Evolutionary conservation across 495 filamentous ascomycete genomes (phyloP).

Genomic region (Hypoxylon cercidicola): DNA sequence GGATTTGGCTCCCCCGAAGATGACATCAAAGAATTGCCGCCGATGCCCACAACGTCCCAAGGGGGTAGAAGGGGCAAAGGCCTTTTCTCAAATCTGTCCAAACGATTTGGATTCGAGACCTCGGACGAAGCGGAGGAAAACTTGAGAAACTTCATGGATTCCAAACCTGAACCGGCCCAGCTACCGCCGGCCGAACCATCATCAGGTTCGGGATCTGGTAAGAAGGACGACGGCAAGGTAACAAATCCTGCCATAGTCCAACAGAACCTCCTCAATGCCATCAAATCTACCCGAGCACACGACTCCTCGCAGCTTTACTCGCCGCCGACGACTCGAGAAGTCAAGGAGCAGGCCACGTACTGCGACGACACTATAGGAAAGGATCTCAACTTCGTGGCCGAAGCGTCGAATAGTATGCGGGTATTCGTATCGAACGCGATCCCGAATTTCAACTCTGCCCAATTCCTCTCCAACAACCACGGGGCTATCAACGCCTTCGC

Average conservation of each 20-base stretch:
- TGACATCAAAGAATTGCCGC: conserved; percentile 21
- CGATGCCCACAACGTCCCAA: conserved; percentile 41
- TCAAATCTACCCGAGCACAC: conserved; percentile 82
- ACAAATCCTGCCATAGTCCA: conserved; percentile 66
- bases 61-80: conserved; percentile 48
- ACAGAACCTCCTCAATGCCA: conserved; percentile 79
- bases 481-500: conserved; percentile 76
- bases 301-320: conserved; percentile 76
- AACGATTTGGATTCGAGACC: conserved; percentile 71
- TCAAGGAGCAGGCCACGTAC: conserved; percentile 88
- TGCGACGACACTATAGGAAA: conserved; percentile 86
- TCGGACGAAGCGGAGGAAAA: conserved; percentile 52
- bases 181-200: conserved; percentile 32
- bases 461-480: conserved; percentile 72
- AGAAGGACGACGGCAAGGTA: conserved; percentile 55
- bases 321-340: conserved; percentile 73
- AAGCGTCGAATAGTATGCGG: conserved; percentile 74
- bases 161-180: conserved; percentile 29
- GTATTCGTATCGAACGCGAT: conserved; percentile 73
- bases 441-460: conserved; percentile 53
- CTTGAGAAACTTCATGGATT: conserved; percentile 52
- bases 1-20: conserved; percentile 71
- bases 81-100: conserved; percentile 72
- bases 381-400: conserved; percentile 79
- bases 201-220: conserved; percentile 34